Conservation (phyloP, 176 grass and related monocot species). For the Oryza rufipogon region DNA sequence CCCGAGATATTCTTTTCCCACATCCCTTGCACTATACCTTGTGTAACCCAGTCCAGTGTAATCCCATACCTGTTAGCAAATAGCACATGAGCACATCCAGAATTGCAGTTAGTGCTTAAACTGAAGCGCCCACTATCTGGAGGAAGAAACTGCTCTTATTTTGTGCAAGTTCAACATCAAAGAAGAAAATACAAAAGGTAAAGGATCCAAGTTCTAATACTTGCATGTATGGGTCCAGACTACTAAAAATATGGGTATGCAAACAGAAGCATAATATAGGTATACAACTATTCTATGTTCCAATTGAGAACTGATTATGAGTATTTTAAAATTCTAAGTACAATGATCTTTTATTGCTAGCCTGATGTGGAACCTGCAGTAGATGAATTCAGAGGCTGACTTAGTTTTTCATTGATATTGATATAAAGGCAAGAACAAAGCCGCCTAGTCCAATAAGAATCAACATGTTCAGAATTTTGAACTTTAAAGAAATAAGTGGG, state of each 20-base stretch:
- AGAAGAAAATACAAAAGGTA: neutral
- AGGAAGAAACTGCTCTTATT: neutral
- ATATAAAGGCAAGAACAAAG: neutral
- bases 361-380: neutral
- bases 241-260: neutral
- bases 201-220: conserved; percentile 9
- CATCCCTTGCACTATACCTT: conserved; percentile 86
- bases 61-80: conserved; percentile 79
- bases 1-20: conserved; percentile 88
- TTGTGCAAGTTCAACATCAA: conserved; percentile 6
- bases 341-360: neutral
- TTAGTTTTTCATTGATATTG: neutral
- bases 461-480: neutral
- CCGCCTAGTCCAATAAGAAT: neutral
- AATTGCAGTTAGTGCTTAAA: conserved; percentile 22
- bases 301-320: neutral
- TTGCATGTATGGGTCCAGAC: neutral
- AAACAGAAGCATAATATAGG: conserved; percentile 6
- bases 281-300: neutral
- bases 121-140: neutral
- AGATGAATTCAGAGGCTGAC: neutral
- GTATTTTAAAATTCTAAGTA: neutral
- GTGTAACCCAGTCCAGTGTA: conserved; percentile 97
- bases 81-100: conserved; percentile 8
- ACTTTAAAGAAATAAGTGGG: neutral